Percentiles rank a stretch among this genome's conserved stretches.
Conservation (phyloP, 495 filamentous ascomycete genomes). For the Tuber magnatum region DNA sequence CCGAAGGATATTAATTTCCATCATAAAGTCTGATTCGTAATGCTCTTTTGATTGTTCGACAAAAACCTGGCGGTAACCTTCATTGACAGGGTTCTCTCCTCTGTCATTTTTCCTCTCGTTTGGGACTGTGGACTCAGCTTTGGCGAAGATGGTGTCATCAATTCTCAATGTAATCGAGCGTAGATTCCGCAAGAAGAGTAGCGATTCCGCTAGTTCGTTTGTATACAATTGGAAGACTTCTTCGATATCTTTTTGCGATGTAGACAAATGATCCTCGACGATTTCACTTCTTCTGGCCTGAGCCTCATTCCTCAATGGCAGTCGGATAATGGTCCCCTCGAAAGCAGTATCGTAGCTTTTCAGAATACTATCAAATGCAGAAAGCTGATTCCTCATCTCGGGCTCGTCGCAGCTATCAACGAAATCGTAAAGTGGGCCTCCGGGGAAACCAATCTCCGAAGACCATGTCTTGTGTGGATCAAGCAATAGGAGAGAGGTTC, state of each 20-base stretch:
- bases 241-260: conserved; percentile 35
- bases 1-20: conserved; percentile 21
- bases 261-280: conserved; percentile 37
- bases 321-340: conserved; percentile 46
- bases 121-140: conserved; percentile 27
- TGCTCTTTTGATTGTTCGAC: conserved; percentile 17
- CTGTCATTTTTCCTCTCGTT: conserved; percentile 2
- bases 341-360: conserved; percentile 19
- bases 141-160: conserved; percentile 28
- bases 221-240: conserved; percentile 41
- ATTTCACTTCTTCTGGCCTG: conserved; percentile 40
- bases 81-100: conserved; percentile 17
- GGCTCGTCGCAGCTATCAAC: conserved; percentile 31
- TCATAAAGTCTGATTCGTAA: conserved; percentile 27
- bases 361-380: conserved; percentile 38
- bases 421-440: conserved; percentile 44
- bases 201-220: conserved; percentile 40
- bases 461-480: conserved; percentile 47
- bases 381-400: conserved; percentile 44
- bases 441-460: conserved; percentile 26
- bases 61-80: conserved; percentile 29
- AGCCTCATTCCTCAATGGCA: conserved; percentile 43
- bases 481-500: conserved; percentile 42
- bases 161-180: conserved; percentile 39
- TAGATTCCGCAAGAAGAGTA: conserved; percentile 45